Evolutionary conservation across 2,329 filamentous ascomycete genomes (phyloP).

Genomic region (Amauroascus niger): DNA sequence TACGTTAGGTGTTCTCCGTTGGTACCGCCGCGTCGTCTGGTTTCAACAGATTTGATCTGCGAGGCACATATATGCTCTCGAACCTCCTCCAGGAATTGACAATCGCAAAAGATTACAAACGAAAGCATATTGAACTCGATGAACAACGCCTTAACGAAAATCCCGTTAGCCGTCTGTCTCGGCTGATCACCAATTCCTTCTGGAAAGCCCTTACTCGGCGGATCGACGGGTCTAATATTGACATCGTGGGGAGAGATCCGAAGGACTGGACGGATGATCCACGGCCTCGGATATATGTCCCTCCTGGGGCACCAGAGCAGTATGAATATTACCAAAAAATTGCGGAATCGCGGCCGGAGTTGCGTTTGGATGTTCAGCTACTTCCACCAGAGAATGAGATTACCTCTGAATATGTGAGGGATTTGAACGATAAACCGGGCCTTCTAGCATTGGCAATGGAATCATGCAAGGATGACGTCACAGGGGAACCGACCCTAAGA

Average conservation of each 20-base stretch:
- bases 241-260: conserved; percentile 74
- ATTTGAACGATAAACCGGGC: conserved; percentile 79
- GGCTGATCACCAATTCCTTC: conserved; percentile 80
- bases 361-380: conserved; percentile 76
- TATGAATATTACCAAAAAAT: conserved; percentile 79
- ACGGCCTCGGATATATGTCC: conserved; percentile 83
- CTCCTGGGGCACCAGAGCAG: conserved; percentile 73
- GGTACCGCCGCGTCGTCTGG: conserved; percentile 80
- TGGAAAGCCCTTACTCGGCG: conserved; percentile 85
- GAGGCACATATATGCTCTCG: conserved; percentile 94
- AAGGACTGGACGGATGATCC: conserved; percentile 94
- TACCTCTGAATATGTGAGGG: conserved; percentile 68
- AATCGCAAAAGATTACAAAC: conserved; percentile 80
- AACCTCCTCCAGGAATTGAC: conserved; percentile 93
- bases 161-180: conserved; percentile 75
- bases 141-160: conserved; percentile 90
- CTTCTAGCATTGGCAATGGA: conserved; percentile 86
- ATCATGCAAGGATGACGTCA: conserved; percentile 55
- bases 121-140: conserved; percentile 82
- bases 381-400: conserved; percentile 57
- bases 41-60: conserved; percentile 77
- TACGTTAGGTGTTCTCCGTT: conserved; percentile 60
- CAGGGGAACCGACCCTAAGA: conserved; percentile 55
- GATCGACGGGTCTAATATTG: conserved; percentile 73
- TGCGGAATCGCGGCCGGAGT: conserved; percentile 66